Conservation (phyloP, 371 early-diverging fungal genomes). For the Polyrhizophydium stewartii region DNA sequence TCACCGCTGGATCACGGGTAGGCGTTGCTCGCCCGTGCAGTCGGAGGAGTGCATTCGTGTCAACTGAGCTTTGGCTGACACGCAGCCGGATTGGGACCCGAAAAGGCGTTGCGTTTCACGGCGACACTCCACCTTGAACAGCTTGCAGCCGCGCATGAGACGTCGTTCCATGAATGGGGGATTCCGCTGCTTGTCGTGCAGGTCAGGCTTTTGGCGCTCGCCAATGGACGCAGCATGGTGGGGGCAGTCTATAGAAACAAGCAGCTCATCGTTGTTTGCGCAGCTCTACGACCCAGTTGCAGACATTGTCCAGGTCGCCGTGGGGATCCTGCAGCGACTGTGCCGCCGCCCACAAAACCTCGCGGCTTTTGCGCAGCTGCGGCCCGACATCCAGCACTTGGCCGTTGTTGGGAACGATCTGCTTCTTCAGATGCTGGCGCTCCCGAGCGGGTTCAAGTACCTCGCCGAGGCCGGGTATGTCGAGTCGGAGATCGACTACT, state of each 20-base stretch:
- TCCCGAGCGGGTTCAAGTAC: slow-evolving; percentile 68
- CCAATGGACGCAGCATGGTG: background rate
- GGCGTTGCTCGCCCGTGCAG: background rate
- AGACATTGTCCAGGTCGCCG: slow-evolving; percentile 73
- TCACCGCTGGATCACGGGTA: slow-evolving; percentile 72
- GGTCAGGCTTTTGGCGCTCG: slow-evolving; percentile 20
- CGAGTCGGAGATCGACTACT: slow-evolving; percentile 73
- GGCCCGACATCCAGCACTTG: slow-evolving; percentile 71
- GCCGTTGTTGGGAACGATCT: slow-evolving; percentile 69
- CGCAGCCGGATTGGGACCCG: slow-evolving; percentile 3
- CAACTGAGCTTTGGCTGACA: too few species aligned
- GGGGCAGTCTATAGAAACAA: too few species aligned
- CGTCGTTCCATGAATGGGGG: slow-evolving; percentile 73
- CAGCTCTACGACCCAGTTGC: slow-evolving; percentile 75
- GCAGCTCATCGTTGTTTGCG: too few species aligned
- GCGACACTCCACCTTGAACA: slow-evolving; percentile 69
- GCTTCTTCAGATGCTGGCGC: slow-evolving; percentile 61
- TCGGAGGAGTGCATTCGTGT: too few species aligned
- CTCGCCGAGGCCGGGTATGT: slow-evolving; percentile 68
- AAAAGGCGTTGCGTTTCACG: slow-evolving; percentile 64
- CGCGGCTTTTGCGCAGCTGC: slow-evolving; percentile 60
- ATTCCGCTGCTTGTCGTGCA: slow-evolving; percentile 63
- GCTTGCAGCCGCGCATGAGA: slow-evolving; percentile 54
- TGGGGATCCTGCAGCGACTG: slow-evolving; percentile 64
- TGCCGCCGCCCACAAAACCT: slow-evolving; percentile 64